Conservation (phyloP, 208 protist genomes). For the Acanthamoeba culbertsoni region DNA sequence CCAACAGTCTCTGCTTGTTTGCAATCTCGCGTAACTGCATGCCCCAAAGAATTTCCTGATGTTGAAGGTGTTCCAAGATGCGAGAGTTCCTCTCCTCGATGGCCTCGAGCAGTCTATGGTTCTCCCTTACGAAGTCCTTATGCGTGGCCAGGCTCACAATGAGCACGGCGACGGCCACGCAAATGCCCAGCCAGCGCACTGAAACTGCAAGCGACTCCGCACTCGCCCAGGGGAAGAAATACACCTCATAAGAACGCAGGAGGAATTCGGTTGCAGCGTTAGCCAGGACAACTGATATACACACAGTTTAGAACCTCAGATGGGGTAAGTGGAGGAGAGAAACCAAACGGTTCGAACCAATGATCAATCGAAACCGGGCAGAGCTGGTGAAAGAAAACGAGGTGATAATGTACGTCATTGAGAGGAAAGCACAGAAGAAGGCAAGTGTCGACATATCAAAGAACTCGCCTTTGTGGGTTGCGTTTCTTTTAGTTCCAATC, state of each 20-base stretch:
- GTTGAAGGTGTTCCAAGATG: constrained; percentile 36
- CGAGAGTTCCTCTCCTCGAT: background rate
- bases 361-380: background rate
- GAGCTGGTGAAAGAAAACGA: background rate
- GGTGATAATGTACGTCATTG: background rate
- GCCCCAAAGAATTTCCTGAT: background rate
- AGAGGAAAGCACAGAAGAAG: background rate
- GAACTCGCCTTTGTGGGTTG: background rate
- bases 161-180: background rate
- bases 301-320: background rate
- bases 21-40: background rate
- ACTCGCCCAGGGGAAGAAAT: background rate
- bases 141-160: background rate
- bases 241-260: background rate
- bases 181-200: background rate
- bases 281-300: background rate
- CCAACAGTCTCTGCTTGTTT: background rate
- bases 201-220: background rate
- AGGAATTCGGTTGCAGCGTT: background rate
- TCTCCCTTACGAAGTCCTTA: background rate
- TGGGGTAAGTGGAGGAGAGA: background rate
- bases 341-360: background rate
- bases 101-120: background rate
- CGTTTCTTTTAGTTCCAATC: background rate
- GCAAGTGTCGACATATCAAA: background rate